A percentile compares a stretch with the other conserved stretches of the same genome.
Conservation (phyloP, 1,284 basidiomycete species). For the Caloboletus firmus region DNA sequence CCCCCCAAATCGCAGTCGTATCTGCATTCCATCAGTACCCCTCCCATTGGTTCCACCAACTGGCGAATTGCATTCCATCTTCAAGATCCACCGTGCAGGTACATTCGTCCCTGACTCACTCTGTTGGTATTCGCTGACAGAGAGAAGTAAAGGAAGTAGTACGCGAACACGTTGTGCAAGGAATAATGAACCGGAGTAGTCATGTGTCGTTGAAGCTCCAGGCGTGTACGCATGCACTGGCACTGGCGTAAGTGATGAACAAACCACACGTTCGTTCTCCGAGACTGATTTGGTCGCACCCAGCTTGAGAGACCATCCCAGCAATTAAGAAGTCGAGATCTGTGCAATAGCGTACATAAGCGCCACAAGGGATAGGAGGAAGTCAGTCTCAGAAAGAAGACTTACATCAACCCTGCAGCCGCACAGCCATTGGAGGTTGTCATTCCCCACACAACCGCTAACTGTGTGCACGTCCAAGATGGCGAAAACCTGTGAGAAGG, state of each 20-base stretch:
- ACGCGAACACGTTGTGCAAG: not conserved
- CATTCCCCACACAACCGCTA: not conserved
- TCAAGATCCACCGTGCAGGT: not conserved
- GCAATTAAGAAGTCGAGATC: not conserved
- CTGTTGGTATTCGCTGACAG: not conserved
- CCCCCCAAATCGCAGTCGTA: not conserved
- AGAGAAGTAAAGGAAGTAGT: not conserved
- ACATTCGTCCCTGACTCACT: not conserved
- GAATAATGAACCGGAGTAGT: not conserved
- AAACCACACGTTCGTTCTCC: not conserved
- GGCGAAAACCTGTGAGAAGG: not conserved
- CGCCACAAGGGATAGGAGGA: not conserved
- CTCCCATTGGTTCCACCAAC: not conserved
- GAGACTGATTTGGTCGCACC: not conserved
- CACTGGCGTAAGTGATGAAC: not conserved
- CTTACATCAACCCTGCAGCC: not conserved
- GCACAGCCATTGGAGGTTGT: not conserved
- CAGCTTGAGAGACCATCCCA: not conserved
- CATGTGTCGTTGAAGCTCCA: not conserved
- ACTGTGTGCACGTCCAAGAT: not conserved
- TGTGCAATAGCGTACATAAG: not conserved
- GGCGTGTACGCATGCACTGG: not conserved
- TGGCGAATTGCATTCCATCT: not conserved
- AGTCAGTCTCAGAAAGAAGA: not conserved
- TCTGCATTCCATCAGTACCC: not conserved